phyloP scores from a whole-genome alignment of 805 yeast genomes.

The Wickerhamomyces bovis region DNA sequence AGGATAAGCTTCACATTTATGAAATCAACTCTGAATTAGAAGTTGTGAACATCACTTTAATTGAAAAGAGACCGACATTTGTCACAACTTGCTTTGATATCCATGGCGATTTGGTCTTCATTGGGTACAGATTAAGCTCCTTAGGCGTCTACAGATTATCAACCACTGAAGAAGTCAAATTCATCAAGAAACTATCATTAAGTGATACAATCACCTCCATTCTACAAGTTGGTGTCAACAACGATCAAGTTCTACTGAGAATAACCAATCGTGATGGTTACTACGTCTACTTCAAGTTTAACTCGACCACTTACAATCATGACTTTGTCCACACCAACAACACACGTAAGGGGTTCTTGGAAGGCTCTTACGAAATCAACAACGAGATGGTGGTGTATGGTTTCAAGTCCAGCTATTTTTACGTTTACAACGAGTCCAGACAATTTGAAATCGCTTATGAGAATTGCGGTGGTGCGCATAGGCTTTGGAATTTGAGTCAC shows the following conservation, averaged over 20 bases:
- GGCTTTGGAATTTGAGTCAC: conserved; percentile 62
- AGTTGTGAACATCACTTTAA: conserved; percentile 14
- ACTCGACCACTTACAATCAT: conserved; percentile 17
- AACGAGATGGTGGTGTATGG: conserved; percentile 65
- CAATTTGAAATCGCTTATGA: conserved; percentile 66
- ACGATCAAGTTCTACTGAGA: conserved; percentile 23
- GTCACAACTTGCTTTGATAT: conserved; percentile 52
- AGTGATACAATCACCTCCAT: conserved; percentile 69
- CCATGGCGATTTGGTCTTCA: conserved; percentile 38
- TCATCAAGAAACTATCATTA: conserved; percentile 42
- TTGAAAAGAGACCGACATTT: conserved; percentile 42
- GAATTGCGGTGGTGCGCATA: conserved; percentile 86
- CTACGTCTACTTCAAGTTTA: conserved; percentile 38
- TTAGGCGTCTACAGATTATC: conserved; percentile 47
- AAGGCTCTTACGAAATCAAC: conserved; percentile 50
- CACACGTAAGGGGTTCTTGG: conserved; percentile 71
- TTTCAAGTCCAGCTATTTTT: conserved; percentile 73
- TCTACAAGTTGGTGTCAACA: conserved; percentile 28
- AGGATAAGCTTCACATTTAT: conserved; percentile 42
- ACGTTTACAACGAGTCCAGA: conserved; percentile 74
- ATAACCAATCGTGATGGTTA: conserved; percentile 65
- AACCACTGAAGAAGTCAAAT: conserved; percentile 17
- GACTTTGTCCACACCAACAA: conserved; percentile 49
- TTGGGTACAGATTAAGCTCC: conserved; percentile 73
- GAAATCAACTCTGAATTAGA: conserved; percentile 30